phyloP scores from a whole-genome alignment of 176 grass and related monocot species.

The Rhynchospora breviuscula region DNA sequence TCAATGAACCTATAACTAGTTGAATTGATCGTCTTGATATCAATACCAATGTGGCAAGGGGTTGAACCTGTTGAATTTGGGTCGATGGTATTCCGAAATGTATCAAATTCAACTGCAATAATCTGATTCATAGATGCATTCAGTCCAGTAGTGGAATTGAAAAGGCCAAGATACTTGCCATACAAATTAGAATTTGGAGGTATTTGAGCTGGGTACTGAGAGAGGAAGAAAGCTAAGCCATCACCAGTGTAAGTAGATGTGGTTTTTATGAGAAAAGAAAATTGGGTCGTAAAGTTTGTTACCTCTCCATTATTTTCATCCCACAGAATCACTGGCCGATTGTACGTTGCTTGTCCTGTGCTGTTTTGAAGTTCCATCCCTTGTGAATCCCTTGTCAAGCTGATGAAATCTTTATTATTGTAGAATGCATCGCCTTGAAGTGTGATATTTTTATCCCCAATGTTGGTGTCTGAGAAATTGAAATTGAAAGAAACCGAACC shows the following conservation, averaged over 20 bases:
- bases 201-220: neutral
- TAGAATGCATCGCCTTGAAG: too few relatives aligned
- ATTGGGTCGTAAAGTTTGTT: constrained; percentile 14
- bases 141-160: neutral
- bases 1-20: neutral
- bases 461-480: neutral
- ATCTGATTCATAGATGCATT: neutral
- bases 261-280: constrained; percentile 3
- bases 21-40: constrained; percentile 23
- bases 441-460: too few relatives aligned
- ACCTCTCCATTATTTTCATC: neutral
- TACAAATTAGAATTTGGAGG: neutral
- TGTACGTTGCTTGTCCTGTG: constrained; percentile 1
- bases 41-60: constrained; percentile 27
- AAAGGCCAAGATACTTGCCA: neutral
- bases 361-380: too few relatives aligned
- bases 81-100: neutral
- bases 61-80: neutral
- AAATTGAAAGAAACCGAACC: constrained; percentile 28
- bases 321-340: neutral
- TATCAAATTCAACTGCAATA: constrained; percentile 28
- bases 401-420: too few relatives aligned
- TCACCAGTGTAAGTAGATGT: neutral
- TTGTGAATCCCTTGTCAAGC: too few relatives aligned
- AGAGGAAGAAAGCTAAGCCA: constrained; percentile 29